These are phyloP conservation scores for Geotrichum candidum DNA, from an alignment of 1,139 yeast genomes.

Conservation along the genomic window DNA sequence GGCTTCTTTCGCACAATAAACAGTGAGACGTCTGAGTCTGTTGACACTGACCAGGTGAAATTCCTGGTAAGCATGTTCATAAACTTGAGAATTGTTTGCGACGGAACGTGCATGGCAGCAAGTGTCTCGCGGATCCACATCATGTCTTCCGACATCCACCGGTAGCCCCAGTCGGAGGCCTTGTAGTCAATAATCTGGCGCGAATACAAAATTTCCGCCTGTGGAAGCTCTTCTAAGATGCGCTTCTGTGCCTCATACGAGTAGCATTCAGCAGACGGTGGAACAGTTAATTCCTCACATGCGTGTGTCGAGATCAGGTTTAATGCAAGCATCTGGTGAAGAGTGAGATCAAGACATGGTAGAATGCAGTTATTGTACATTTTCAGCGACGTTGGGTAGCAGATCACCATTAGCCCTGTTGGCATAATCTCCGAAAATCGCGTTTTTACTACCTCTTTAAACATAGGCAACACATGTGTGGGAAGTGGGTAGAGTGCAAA, in stretches of 20 bases:
- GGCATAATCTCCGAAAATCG: constrained; percentile 24
- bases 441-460: constrained; percentile 20
- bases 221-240: constrained; percentile 15
- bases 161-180: constrained; percentile 25
- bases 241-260: constrained; percentile 20
- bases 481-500: constrained; percentile 26
- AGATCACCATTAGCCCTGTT: constrained; percentile 26
- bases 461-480: constrained; percentile 25
- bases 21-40: constrained; percentile 20
- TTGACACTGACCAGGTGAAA: constrained; percentile 19
- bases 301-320: constrained; percentile 25
- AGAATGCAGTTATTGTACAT: constrained; percentile 23
- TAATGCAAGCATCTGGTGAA: constrained; percentile 28
- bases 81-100: constrained; percentile 20
- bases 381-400: constrained; percentile 25
- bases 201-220: constrained; percentile 20
- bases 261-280: constrained; percentile 21
- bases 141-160: constrained; percentile 26
- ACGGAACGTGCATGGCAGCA: constrained; percentile 15
- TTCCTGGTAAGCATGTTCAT: constrained; percentile 20
- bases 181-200: constrained; percentile 15
- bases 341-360: constrained; percentile 28
- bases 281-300: constrained; percentile 26
- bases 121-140: constrained; percentile 22
- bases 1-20: constrained; percentile 21